Conservation (phyloP, 768 basidiomycete genomes). For the Boletales sp. region DNA sequence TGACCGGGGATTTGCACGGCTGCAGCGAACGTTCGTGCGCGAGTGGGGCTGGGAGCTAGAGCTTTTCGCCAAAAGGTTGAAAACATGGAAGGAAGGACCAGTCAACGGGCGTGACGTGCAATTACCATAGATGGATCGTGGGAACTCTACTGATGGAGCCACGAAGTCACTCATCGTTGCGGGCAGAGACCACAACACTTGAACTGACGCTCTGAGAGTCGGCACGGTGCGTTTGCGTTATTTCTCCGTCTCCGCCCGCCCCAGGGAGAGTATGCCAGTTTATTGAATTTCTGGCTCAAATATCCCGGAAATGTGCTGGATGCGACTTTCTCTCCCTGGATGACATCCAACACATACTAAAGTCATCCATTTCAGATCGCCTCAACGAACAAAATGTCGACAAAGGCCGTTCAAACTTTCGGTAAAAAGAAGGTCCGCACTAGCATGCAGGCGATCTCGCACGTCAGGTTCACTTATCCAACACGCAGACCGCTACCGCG, state of each 20-base stretch:
- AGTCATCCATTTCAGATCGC: slow-evolving; percentile 17
- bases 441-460: background rate
- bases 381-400: slow-evolving; percentile 54
- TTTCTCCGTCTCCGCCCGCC: background rate
- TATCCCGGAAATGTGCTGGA: slow-evolving; percentile 39
- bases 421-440: slow-evolving; percentile 96
- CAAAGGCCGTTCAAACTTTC: slow-evolving; percentile 96
- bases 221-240: slow-evolving; percentile 34
- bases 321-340: slow-evolving; percentile 32
- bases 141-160: slow-evolving; percentile 9
- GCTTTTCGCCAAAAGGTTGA: slow-evolving; percentile 12
- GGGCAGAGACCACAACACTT: slow-evolving; percentile 20
- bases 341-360: slow-evolving; percentile 30
- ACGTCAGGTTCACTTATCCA: slow-evolving; percentile 1
- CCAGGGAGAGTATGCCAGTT: background rate
- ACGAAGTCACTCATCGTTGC: background rate
- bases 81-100: slow-evolving; percentile 10
- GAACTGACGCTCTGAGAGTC: slow-evolving; percentile 31
- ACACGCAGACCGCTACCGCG: slow-evolving; percentile 85
- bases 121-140: slow-evolving; percentile 25
- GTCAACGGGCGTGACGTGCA: background rate
- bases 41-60: background rate
- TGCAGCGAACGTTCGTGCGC: slow-evolving; percentile 12
- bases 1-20: slow-evolving; percentile 4
- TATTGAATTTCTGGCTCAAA: slow-evolving; percentile 1